Evolutionary conservation across 116 monocot genomes (phyloP), one percentile per base, ranked within the genome.

Genomic region (Papilionanthe hybrid): DNA sequence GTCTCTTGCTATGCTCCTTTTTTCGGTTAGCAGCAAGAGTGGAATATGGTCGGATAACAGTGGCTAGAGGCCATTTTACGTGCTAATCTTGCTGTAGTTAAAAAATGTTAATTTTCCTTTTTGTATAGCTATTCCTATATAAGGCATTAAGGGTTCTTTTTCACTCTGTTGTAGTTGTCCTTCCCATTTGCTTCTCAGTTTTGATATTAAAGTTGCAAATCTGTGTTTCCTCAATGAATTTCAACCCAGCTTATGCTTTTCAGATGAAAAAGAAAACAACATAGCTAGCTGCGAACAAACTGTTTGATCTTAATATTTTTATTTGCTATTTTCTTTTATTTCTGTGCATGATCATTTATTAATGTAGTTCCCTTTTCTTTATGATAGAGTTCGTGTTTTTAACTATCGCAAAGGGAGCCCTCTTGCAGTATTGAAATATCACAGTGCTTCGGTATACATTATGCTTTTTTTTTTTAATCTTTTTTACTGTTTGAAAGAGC

Each of bases 371-470:
- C 1, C 27, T 75, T 69, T 42, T 56, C 48, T 30, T 42, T 57
- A 29, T 82, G 76, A 48, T 89, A 95, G 95, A 75, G 74, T 95
- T 20, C 84, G 99, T 50, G 80, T 99, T 67, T 99, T 88, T 84
- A 92, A 92, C 83, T 99, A 99, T 60, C 85, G 72, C 25, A 99
- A 92, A 82, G 99, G 99, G 86, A 91, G 83, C 80, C 73, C 95
- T 79, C 89, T 99, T 74, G 93, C 99, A 4, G 68, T 99, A 37
- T 79, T 99, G 75, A 99, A 95, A 74, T 99, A 95, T 87, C 99
- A 99, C 72, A 95, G 79, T 86, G 90, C 88, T 72, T 85, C 87
- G 86, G 99, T 99, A 92, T 84, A 86, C 37, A 71, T 42, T 19
- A 32, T 71, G 27, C 0, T 76, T 75, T 58, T 80, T 74, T 22